These are phyloP conservation scores for Lodderomyces margitis DNA, from an alignment of 1,139 yeast species.

Conservation along the genomic window DNA sequence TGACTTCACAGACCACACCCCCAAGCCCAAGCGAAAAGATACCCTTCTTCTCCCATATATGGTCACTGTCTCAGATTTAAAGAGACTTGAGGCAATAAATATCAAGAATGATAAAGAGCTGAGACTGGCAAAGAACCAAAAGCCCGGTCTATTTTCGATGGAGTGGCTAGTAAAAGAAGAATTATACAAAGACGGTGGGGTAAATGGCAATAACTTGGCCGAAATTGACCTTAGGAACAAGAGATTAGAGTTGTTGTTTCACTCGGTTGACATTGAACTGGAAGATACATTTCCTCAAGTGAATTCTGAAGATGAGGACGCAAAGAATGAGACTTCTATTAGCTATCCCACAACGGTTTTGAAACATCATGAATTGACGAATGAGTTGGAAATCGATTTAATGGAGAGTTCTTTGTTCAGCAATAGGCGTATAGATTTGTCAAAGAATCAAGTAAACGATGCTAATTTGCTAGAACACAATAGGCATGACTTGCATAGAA, in stretches of 20 bases:
- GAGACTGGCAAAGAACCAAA: background rate
- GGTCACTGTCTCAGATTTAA: slow-evolving; percentile 14
- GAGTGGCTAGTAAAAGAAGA: slow-evolving; percentile 11
- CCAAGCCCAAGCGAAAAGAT: too few relatives aligned
- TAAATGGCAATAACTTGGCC: background rate
- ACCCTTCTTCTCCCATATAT: slow-evolving; percentile 3
- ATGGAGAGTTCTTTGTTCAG: slow-evolving; percentile 10
- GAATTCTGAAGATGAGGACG: background rate
- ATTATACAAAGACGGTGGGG: background rate
- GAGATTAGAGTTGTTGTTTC: slow-evolving; percentile 2
- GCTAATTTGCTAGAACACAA: background rate
- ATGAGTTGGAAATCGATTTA: slow-evolving; percentile 12
- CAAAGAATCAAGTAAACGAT: background rate
- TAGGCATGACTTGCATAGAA: background rate
- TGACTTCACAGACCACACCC: too few relatives aligned
- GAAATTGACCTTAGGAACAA: slow-evolving; percentile 9
- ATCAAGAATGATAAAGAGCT: slow-evolving; percentile 7
- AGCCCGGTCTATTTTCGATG: slow-evolving; percentile 9
- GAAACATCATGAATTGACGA: slow-evolving; percentile 14
- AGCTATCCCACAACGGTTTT: slow-evolving; percentile 12
- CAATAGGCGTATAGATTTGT: background rate
- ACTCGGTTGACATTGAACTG: background rate
- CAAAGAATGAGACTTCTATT: slow-evolving; percentile 5
- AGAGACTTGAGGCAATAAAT: slow-evolving; percentile 8
- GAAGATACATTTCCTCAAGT: background rate